Evolutionary conservation across 148 eudicot genomes (phyloP).

Genomic region (Persicaria tinctoria): DNA sequence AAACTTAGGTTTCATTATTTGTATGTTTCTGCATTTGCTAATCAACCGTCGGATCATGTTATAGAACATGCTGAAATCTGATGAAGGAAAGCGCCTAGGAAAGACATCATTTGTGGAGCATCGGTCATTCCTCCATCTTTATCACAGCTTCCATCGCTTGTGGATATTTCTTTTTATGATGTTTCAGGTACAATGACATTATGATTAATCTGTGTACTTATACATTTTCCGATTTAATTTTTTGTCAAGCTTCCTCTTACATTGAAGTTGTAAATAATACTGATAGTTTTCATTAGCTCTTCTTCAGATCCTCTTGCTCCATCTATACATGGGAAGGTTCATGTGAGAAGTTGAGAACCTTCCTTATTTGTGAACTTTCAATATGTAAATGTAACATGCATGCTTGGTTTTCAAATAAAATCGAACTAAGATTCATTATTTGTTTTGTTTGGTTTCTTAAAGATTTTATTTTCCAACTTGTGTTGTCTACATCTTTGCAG

Average conservation of each 20-base stretch:
- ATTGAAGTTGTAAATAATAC: neutral
- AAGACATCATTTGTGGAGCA: constrained; percentile 98
- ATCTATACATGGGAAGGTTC: neutral
- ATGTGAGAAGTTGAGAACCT: neutral
- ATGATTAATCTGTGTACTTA: neutral
- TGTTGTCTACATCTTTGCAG: no score
- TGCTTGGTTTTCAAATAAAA: no score
- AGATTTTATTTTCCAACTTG: no score
- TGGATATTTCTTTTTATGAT: constrained; percentile 96
- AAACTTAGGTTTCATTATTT: neutral
- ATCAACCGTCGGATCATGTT: neutral
- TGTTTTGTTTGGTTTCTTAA: no score
- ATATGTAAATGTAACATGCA: no score
- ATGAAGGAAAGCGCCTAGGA: constrained; percentile 59
- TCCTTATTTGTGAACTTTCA: neutral
- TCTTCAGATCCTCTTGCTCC: neutral
- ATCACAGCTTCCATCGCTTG: constrained; percentile 96
- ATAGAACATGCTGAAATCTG: constrained; percentile 53
- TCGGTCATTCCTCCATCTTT: constrained; percentile 83
- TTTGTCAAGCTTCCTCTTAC: neutral
- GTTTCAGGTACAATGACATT: constrained; percentile 62
- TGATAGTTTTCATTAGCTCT: neutral
- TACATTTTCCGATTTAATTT: neutral
- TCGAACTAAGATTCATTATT: no score
- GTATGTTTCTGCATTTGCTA: neutral